Base-by-base conservation (phyloP, 2,329 filamentous ascomycete genomes). In the Volutella citrinella region DNA sequence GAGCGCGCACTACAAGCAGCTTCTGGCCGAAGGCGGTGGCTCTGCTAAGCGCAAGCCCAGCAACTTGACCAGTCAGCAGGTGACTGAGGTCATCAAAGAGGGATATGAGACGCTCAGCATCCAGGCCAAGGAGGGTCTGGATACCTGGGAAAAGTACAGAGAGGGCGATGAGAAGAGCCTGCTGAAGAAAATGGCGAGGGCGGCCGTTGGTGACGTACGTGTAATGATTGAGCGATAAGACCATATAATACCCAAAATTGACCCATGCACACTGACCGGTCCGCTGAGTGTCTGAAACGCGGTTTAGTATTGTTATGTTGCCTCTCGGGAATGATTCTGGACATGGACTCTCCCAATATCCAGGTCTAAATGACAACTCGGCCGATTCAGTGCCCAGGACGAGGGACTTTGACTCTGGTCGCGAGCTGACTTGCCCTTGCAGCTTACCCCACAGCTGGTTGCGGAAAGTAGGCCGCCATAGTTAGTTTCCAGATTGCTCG, bases 21-120 rank as follows among this genome's bases (percentile, higher is more conserved):
- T 97, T 32, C 76, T 98, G 13, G 76, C 81, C 3, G 74, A 76
- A 20, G 68, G 71, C 7, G 66, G 69, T 15, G 60, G 52, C 14
- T n/a, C n/a, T n/a, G n/a, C n/a, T n/a, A 45, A 46, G 8, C 64
- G 63, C 41, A 72, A 63, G 47, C 75, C 78, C 40, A 84, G 80
- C 51, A 80, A 85, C 47, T 66, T 96, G 40, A 95, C 87, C 38
- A 89, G 84, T 22, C 72, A 79, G 30, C 86, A 96, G 58, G 89
- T 98, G 23, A 83, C 84, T 25, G 84, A 86, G 46, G 86, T 96
- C 18, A 97, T 98, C 61, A 95, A 95, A 66, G 85, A 94, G 60
- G 93, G 93, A 0, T 97, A 97, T 55, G 91, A 97, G 61, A 95
- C 90, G 21, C 64, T 98, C 52, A 91, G 85, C 44, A 94, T 98